Evolutionary conservation across 495 filamentous ascomycete species (phyloP), one percentile per base, ranked within the genome.

Genomic region (Trichoderma reesei): DNA sequence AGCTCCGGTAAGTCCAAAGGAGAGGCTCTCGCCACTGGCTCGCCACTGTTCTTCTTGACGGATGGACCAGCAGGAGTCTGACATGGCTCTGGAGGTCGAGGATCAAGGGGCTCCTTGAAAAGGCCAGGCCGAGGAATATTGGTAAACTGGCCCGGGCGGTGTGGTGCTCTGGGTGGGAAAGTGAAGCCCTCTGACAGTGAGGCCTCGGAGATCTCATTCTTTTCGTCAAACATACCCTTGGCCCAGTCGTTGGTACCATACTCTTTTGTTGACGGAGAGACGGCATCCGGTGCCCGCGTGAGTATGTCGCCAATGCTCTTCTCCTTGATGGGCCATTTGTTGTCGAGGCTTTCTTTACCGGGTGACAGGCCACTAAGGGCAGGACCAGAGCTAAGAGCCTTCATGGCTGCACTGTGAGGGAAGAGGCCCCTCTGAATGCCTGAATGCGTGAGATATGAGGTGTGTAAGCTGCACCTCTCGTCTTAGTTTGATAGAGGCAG

Each of bases 71-170:
- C 3, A 10, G 10, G 20, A 33, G 3, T 13, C 26, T 34, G 20
- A 33, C 10, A 3, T 14, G 8, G 10, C 10, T 31, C 31, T 5
- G 51, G 18, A 36, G 26, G 31, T 7, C 3, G 51, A 18, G 26
- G 4, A 38, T 14, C 7, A 10, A n/a, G 34, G 18, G 59, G 59
- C 39, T 8, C 20, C 20, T 13, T 39, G 20, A 10, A 39, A 18
- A 26, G 6, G 3, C 13, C n/a, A 11, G 16, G 59, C 6, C 18
- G 36, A 9, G 59, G 59, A 20, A 38, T 61, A 38, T 61, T 31
- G 59, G 13, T 39, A 14, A 61, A 61, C 13, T 61, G 59, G 18
- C 59, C 59, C 26, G 59, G 59, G 13, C 59, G 59, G 31, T 18
- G 36, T 39, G 36, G 16, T 14, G 39, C 18, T 61, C 39, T 38